Evolutionary conservation across 352 stramenopile genomes (phyloP), one percentile per base, ranked within the genome.

Genomic region (Phytophthora meadii): DNA sequence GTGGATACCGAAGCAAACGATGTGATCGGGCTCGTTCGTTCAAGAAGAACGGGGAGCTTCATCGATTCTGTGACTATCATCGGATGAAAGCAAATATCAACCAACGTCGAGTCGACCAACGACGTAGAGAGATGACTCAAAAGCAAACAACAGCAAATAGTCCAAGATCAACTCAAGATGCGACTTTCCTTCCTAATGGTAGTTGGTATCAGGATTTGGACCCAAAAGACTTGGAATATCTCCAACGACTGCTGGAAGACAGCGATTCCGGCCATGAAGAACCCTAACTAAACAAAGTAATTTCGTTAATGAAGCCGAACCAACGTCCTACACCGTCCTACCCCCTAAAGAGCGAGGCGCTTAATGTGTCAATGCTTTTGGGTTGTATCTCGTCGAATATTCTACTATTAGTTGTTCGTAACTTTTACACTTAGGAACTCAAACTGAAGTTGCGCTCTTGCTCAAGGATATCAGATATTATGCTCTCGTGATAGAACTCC

Each of bases 51-150:
- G 74, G 74, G 0, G 58, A 74, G 10, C 47, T 87, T 4, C 77
- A 87, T 61, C 67, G 65, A 8, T 74, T 82, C 32, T 87, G 77
- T 39, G 74, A 87, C 19, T 62, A 68, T 39, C 77, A 87, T 46
- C 72, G 77, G 1, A 65, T 56, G 24, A 77, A 82, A 36, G 77
- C 77, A 15, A 87, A 87, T 36, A 45, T 69, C 14, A 82, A 84
- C 19, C 77, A 87, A 50, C 71, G 77, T 14, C 44, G 65, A 28
- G 54, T 74, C 39, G 65, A 77, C 34, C 63, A 51, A 37, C 63
- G 57, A 28, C 65, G 57, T 27, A 65, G 54, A 25, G 19, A 55
- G 11, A 48, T 28, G 25, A 50, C 37, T 6, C 49, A 63, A 22
- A 36, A 49, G n/a, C 37, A 62, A 4, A 15, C 12, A 4, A 10